Conservation (phyloP, 495 filamentous ascomycete genomes). For the Penicillium chermesinum region DNA sequence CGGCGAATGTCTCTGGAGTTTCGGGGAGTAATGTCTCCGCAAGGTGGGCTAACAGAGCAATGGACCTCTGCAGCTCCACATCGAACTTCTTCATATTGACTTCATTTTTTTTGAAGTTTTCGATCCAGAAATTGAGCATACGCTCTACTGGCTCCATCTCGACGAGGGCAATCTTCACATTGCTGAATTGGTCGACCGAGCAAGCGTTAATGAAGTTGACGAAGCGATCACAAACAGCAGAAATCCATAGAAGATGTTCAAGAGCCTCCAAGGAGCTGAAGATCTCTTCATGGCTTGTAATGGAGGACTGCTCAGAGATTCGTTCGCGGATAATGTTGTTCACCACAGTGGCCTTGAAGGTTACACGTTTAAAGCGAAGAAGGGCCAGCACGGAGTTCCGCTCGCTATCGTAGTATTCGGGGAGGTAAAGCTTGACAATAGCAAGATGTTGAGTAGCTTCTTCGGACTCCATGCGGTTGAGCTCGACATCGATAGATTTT, state of each 20-base stretch:
- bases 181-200: constrained; percentile 68
- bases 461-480: constrained; percentile 80
- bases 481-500: constrained; percentile 88
- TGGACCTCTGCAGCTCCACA: constrained; percentile 69
- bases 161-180: constrained; percentile 70
- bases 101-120: constrained; percentile 75
- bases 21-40: constrained; percentile 71
- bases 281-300: constrained; percentile 63
- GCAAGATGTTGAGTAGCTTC: constrained; percentile 83
- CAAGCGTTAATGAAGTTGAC: constrained; percentile 70
- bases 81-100: constrained; percentile 78
- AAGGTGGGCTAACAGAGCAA: constrained; percentile 80
- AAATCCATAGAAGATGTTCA: constrained; percentile 82
- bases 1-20: constrained; percentile 70
- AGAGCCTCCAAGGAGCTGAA: constrained; percentile 73
- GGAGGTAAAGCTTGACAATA: constrained; percentile 84
- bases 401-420: constrained; percentile 75
- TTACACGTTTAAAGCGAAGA: constrained; percentile 79
- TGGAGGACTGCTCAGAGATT: constrained; percentile 50
- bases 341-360: constrained; percentile 80
- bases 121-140: constrained; percentile 84
- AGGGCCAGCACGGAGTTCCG: constrained; percentile 78
- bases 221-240: constrained; percentile 77
- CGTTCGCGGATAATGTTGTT: constrained; percentile 75
- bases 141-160: constrained; percentile 92